Evolutionary conservation across 495 filamentous ascomycete genomes (phyloP).

Genomic region (Neurospora sp.): DNA sequence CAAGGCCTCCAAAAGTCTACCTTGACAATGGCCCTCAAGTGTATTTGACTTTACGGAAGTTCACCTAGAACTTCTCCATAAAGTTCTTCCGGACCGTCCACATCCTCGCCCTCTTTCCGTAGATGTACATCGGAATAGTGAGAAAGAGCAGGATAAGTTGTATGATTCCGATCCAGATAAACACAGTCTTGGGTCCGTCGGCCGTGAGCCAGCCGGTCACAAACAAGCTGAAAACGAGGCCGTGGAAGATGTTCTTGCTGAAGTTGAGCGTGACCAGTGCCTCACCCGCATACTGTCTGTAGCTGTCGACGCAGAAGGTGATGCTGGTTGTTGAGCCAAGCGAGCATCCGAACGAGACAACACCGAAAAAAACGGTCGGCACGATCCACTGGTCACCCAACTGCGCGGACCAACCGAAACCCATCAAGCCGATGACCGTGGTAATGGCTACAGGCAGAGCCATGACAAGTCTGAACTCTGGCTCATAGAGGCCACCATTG

Average conservation of each 20-base stretch:
- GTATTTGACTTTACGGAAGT: not conserved
- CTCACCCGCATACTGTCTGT: conserved; percentile 89
- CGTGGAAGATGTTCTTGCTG: conserved; percentile 87
- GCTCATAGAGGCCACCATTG: conserved; percentile 93
- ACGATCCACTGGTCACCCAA: conserved; percentile 75
- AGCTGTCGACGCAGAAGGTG: conserved; percentile 89
- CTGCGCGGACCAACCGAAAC: conserved; percentile 83
- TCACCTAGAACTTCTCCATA: conserved; percentile 71
- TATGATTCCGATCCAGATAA: conserved; percentile 74
- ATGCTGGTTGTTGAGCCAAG: conserved; percentile 90
- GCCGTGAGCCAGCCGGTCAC: conserved; percentile 73
- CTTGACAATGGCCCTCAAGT: not conserved
- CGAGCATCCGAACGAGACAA: conserved; percentile 89
- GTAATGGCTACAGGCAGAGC: conserved; percentile 67
- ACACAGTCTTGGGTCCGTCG: conserved; percentile 69
- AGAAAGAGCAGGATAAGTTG: conserved; percentile 65
- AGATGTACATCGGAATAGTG: conserved; percentile 93
- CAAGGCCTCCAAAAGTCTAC: not conserved
- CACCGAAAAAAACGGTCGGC: conserved; percentile 84
- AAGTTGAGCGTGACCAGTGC: conserved; percentile 93
- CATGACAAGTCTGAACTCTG: conserved; percentile 93
- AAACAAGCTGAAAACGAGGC: conserved; percentile 83
- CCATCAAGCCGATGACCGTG: conserved; percentile 81
- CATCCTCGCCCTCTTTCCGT: conserved; percentile 88
- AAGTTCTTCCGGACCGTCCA: conserved; percentile 85